phyloP scores from a whole-genome alignment of 1,139 yeast genomes.

The Geotrichum fermentans region DNA sequence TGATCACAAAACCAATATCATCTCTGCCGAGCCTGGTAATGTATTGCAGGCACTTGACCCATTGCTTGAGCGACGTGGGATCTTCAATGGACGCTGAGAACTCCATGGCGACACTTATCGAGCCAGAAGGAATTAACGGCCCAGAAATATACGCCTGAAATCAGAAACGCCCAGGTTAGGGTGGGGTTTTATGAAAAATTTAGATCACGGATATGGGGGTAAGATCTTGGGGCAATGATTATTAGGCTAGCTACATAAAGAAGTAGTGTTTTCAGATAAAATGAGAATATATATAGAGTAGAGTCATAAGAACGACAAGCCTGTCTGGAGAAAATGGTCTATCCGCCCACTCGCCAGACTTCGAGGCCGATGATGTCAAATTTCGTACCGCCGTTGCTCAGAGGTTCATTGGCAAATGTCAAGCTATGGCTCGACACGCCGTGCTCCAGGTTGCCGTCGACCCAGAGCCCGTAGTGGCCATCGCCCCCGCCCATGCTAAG shows the following conservation, averaged over 20 bases:
- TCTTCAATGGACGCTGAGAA: conserved; percentile 15
- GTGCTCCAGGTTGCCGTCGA: conserved; percentile 63
- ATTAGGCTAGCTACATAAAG: no score
- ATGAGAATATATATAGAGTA: no score
- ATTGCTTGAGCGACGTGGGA: conserved; percentile 8
- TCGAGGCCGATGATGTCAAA: conserved; percentile 76
- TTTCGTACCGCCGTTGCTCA: conserved; percentile 54
- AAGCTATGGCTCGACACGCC: conserved; percentile 77
- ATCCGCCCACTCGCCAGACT: conserved; percentile 79
- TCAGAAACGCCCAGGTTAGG: no score
- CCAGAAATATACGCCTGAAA: no score
- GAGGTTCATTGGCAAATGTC: conserved; percentile 86
- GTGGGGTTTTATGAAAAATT: no score
- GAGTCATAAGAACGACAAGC: no score
- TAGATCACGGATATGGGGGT: neutral
- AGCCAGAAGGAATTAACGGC: no score
- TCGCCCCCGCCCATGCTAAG: conserved; percentile 88
- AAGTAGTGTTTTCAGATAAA: no score
- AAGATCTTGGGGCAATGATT: no score
- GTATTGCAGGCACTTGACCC: conserved; percentile 13
- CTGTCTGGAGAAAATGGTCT: no score
- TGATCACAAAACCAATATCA: conserved; percentile 13
- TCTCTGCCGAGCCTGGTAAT: conserved; percentile 5
- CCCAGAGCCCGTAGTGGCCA: conserved; percentile 90
- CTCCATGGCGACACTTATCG: no score